Base-by-base conservation (phyloP, 768 basidiomycete species). In the Rubroboletus satanas region DNA sequence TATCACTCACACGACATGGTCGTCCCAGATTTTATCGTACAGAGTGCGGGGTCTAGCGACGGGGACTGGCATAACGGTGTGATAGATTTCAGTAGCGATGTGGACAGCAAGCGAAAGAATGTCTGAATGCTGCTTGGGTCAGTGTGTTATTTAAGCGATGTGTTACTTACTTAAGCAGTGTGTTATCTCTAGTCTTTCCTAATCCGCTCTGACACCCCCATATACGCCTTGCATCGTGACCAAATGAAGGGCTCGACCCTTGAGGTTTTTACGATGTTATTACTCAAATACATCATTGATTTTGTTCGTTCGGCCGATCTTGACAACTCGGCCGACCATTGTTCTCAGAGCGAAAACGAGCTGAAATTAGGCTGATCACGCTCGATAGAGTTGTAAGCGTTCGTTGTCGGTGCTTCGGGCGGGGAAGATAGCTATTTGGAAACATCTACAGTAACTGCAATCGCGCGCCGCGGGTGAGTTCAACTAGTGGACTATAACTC, bases 1-100 rank as follows among this genome's bases (percentile, higher is more conserved):
- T 12, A 47, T 49, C 31, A 60, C 90, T 58, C 64, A 93, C 84
- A 98, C 88, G 66, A 96, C 83, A 75, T 98, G 96, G 70, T 98
- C 93, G 61, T 97, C 93, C 85, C 91, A 97, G 60, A 98, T 93
- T 77, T 98, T 98, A 75, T 98, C 96, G 73, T 98, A 97, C 31
- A 98, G 79, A 35, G 96, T 98, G 57, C 93, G 85, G 10, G 93
- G 92, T 21, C 78, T 73, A 51, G 75, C 61, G 17, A 78, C 71
- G n/a, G 82, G 72, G 32, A 74, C 77, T 42, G 84, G 81, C 85
- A 86, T 86, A 32, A n/a, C 43, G 45, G 17, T 60, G 29, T 11
- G 39, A 23, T 33, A 28, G 46, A 31, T 28, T 23, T 45, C 33
- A 51, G 42, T 51, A 45, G 39, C 21, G 52, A 51, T 59, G 55